Percentiles rank a stretch among this genome's conserved stretches.
Conservation (phyloP, 2,329 filamentous ascomycete species). For the Penicillium sp. region DNA sequence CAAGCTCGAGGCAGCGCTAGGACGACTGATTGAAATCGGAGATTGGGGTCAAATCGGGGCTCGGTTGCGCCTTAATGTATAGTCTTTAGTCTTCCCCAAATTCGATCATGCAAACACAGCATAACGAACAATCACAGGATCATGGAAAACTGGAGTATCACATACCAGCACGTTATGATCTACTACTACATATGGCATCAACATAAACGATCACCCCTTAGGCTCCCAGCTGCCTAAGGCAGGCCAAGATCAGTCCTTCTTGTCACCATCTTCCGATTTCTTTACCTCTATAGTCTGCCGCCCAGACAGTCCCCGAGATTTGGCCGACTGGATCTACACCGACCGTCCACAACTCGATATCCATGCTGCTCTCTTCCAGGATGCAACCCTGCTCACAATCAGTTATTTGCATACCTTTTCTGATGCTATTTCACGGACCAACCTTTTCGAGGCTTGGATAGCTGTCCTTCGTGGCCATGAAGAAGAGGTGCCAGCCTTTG, state of each 20-base stretch:
- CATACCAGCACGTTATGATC: conserved; percentile 3
- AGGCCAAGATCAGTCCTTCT: neutral
- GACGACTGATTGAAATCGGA: too few species aligned
- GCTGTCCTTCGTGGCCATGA: neutral
- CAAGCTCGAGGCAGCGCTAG: too few species aligned
- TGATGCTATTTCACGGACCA: neutral
- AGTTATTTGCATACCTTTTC: neutral
- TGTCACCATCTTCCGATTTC: neutral
- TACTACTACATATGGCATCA: conserved; percentile 30
- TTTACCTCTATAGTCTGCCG: neutral
- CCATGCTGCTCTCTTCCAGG: neutral
- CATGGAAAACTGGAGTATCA: too few species aligned
- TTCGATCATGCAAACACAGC: too few species aligned
- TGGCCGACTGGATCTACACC: neutral
- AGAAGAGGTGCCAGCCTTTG: neutral
- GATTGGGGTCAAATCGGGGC: too few species aligned
- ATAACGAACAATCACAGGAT: too few species aligned
- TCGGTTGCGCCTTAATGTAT: too few species aligned
- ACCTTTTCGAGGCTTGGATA: neutral
- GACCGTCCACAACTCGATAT: neutral
- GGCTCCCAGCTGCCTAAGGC: conserved; percentile 11
- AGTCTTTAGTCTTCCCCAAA: too few species aligned
- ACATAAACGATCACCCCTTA: conserved; percentile 38
- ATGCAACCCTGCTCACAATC: neutral
- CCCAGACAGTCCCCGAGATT: neutral